Percentiles rank a stretch among this genome's conserved stretches.
Evolutionary conservation across 2,329 filamentous ascomycete genomes (phyloP).

Genomic region (Fonsecaea multimorphosa): DNA sequence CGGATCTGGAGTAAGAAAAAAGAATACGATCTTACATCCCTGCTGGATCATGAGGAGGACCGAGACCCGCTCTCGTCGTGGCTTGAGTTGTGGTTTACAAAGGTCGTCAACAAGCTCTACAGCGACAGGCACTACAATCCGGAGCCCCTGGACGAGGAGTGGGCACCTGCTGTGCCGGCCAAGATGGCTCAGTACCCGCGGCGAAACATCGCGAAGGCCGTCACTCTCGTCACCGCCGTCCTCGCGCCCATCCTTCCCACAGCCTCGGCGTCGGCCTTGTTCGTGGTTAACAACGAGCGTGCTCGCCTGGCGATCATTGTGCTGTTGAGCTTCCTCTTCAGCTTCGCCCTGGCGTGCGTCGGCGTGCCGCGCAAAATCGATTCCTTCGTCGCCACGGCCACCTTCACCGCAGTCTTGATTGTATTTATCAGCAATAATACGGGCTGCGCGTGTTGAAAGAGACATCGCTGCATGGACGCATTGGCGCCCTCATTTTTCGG

Average conservation of each 20-base stretch:
- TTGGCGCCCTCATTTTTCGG: too few species aligned
- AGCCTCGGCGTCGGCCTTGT: slow-evolving; percentile 41
- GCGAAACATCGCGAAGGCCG: slow-evolving; percentile 5
- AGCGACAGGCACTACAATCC: not conserved
- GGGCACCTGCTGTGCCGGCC: slow-evolving; percentile 4
- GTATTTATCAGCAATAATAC: slow-evolving; percentile 25
- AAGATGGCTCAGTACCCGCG: slow-evolving; percentile 9
- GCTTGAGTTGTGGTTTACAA: slow-evolving; percentile 13
- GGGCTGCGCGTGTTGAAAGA: not conserved
- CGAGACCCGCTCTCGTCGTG: slow-evolving; percentile 16
- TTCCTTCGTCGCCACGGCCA: slow-evolving; percentile 43
- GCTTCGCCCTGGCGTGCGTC: slow-evolving; percentile 37
- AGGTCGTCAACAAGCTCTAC: slow-evolving; percentile 14
- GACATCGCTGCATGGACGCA: not conserved
- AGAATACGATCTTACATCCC: slow-evolving; percentile 22
- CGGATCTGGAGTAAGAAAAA: slow-evolving; percentile 7
- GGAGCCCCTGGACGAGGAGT: not conserved
- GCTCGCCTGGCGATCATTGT: slow-evolving; percentile 40
- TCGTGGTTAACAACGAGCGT: slow-evolving; percentile 38
- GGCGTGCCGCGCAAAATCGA: slow-evolving; percentile 42
- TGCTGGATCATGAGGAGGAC: slow-evolving; percentile 1
- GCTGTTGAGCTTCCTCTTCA: slow-evolving; percentile 41
- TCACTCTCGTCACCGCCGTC: slow-evolving; percentile 39
- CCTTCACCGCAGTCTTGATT: slow-evolving; percentile 35
- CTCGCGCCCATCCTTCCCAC: slow-evolving; percentile 42